Evolutionary conservation across 192 early-diverging fungal species (phyloP), one percentile per base, ranked within the genome.

Genomic region (Ramicandelaber brevisporus): DNA sequence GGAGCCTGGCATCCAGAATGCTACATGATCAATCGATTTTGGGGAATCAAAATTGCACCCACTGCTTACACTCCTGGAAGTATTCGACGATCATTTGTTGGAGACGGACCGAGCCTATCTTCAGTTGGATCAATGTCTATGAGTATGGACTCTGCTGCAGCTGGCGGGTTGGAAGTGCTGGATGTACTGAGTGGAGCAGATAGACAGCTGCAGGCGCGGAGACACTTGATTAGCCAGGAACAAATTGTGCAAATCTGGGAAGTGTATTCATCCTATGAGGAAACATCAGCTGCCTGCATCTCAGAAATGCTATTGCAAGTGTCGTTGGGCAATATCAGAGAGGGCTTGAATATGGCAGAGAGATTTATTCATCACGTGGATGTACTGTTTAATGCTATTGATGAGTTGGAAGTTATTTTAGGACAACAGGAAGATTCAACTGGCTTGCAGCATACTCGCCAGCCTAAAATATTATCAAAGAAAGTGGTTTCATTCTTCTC

Each of bases 1-100:
- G 81, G 89, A 42, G 83, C 87, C 44, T 99, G 93, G 93, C 93
- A 99, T 48, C 88, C 89, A 4, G 82, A 89, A 43, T 99, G 93
- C 49, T 99, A 99, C 54, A 96, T 96, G 93, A 93, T 99, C 27
- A 82, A 86, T 57, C 90, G 93, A 68, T 57, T 56, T 29, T 62
- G 59, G 55, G 40, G 54, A 0, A 45, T 57, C 29, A 44, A 44
- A 36, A 52, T n/a, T n/a, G n/a, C n/a, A n/a, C n/a, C n/a, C n/a
- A n/a, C n/a, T n/a, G n/a, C n/a, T n/a, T n/a, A n/a, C n/a, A n/a
- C n/a, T n/a, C n/a, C n/a, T n/a, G n/a, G n/a, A n/a, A n/a, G n/a
- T n/a, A n/a, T n/a, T n/a, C n/a, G n/a, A n/a, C n/a, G n/a, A n/a
- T n/a, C n/a, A n/a, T n/a, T n/a, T n/a, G n/a, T n/a, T n/a, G n/a